Evolutionary conservation across 2,329 filamentous ascomycete genomes (phyloP), one percentile per base, ranked within the genome.

Genomic region (Pseudopyrenochaeta lycopersici): DNA sequence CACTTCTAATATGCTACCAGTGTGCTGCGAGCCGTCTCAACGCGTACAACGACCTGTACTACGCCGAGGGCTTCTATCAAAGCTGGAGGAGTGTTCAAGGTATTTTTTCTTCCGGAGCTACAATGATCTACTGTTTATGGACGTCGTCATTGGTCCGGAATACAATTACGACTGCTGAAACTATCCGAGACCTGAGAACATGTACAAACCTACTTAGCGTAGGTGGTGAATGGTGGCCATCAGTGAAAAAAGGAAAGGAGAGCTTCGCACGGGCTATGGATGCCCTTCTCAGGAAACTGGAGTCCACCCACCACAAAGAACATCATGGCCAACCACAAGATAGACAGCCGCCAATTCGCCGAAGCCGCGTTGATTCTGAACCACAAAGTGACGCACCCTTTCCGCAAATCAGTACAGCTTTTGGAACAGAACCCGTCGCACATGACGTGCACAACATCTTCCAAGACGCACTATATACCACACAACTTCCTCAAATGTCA

Each of bases 181-280:
- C 67, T 3, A 52, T 68, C n/a, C 60, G 60, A 7, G 63, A 69
- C 44, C 52, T 70, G 6, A 66, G 75, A 6, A 68, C 60, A 0
- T 77, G 74, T 36, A 76, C 75, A 0, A 77, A 68, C 35, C 64
- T 77, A 2, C 65, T 78, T 2, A 75, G 71, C n/a, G 66, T 76
- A 14, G 76, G 75, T 3, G 73, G 76, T 3, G 75, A 77, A 46
- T 78, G 75, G 75, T 78, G 76, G 76, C 74, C 74, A 6, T 75
- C 72, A 0, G 72, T 71, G 15, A 54, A 54, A 30, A 49, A 38
- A 18, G 52, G 52, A 17, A 54, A 46, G 30, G 52, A 54, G 21
- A 46, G 38, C 10, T 46, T 54, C 44, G 52, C 23, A 6, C 45
- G 46, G 33, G 52, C 52, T 2, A 54, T 54, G 35, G 52, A 54